These are phyloP conservation scores for Fusarium nygamai DNA, from an alignment of 2,329 filamentous ascomycete genomes.

Conservation along the genomic window DNA sequence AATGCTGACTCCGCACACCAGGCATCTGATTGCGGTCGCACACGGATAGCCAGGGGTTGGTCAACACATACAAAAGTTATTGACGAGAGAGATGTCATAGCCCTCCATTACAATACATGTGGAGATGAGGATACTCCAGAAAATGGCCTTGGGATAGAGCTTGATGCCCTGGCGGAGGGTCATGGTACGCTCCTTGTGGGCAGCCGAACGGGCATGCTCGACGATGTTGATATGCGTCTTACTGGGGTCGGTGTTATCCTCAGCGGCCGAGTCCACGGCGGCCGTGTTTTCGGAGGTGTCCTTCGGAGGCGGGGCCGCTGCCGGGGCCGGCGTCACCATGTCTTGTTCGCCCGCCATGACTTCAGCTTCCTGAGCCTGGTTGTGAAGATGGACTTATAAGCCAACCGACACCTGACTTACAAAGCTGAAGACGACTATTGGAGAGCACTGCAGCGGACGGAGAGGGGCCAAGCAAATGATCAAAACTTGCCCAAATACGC, in stretches of 20 bases:
- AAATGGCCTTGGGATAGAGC: slow-evolving; percentile 37
- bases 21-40: neutral
- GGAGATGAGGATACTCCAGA: slow-evolving; percentile 38
- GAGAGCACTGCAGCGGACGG: neutral
- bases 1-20: neutral
- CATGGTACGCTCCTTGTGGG: slow-evolving; percentile 37
- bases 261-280: slow-evolving; percentile 23
- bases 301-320: slow-evolving; percentile 28
- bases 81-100: slow-evolving; percentile 37
- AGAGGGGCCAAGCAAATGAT: neutral
- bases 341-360: slow-evolving; percentile 31
- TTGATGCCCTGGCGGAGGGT: slow-evolving; percentile 37
- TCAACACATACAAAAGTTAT: slow-evolving; percentile 36
- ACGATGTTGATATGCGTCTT: slow-evolving; percentile 34
- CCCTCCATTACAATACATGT: slow-evolving; percentile 40
- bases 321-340: slow-evolving; percentile 24
- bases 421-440: neutral
- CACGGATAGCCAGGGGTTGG: neutral
- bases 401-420: neutral
- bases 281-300: slow-evolving; percentile 27
- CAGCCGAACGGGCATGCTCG: slow-evolving; percentile 36
- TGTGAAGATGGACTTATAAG: neutral
- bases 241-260: slow-evolving; percentile 7
- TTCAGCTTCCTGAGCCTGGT: slow-evolving; percentile 10
- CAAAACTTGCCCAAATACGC: neutral